phyloP scores from a whole-genome alignment of 768 basidiomycete species.

The Amanita thiersii region DNA sequence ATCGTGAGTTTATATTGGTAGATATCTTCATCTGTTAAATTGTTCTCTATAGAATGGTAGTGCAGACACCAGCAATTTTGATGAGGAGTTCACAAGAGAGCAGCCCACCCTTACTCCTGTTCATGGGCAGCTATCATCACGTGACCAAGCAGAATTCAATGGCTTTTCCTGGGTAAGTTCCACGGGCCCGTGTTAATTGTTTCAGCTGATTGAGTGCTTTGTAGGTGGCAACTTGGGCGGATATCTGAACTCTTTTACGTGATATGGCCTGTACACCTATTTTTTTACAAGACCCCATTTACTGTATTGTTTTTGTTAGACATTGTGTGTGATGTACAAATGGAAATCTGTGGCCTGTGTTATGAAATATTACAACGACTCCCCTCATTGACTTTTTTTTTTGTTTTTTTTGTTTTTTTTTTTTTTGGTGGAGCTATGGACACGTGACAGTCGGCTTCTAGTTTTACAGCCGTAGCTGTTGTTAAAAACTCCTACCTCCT shows the following conservation, averaged over 20 bases:
- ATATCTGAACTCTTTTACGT: conserved; percentile 36
- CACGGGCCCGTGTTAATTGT: neutral
- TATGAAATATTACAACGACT: conserved; percentile 11
- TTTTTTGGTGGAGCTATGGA: neutral
- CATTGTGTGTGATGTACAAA: conserved; percentile 17
- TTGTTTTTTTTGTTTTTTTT: neutral
- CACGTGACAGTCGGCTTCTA: neutral
- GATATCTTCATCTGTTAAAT: neutral
- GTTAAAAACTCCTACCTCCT: too few relatives aligned
- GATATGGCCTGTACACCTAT: too few relatives aligned
- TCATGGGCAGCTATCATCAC: conserved; percentile 82
- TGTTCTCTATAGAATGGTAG: conserved; percentile 54
- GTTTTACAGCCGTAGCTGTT: neutral
- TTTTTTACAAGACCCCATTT: conserved; percentile 14
- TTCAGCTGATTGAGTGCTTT: conserved; percentile 7
- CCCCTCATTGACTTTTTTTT: neutral
- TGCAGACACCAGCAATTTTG: conserved; percentile 89
- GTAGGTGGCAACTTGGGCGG: conserved; percentile 53
- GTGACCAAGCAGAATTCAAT: conserved; percentile 92
- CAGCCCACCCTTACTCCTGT: conserved; percentile 97
- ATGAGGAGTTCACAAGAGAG: conserved; percentile 94
- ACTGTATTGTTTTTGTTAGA: conserved; percentile 5
- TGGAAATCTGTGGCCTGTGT: conserved; percentile 13
- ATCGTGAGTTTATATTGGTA: conserved; percentile 52
- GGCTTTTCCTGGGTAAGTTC: conserved; percentile 87